These are phyloP conservation scores for Torulaspora pretoriensis DNA, from an alignment of 1,139 yeast genomes.

Conservation along the genomic window DNA sequence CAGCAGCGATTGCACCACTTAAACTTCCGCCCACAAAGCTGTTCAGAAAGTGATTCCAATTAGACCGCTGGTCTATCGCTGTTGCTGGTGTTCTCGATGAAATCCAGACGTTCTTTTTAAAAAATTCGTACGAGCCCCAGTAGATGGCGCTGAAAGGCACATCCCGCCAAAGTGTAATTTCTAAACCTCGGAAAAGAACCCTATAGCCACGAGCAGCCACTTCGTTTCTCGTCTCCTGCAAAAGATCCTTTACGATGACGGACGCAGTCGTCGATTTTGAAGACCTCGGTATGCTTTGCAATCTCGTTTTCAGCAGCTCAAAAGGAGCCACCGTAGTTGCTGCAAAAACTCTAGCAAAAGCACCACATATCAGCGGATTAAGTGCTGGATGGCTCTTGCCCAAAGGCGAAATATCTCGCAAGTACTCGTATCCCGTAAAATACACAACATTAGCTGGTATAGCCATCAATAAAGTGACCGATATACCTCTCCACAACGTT, in stretches of 20 bases:
- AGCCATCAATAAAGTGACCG: slow-evolving; percentile 81
- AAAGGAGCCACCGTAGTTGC: slow-evolving; percentile 85
- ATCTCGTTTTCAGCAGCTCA: slow-evolving; percentile 79
- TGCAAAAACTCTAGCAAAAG: slow-evolving; percentile 75
- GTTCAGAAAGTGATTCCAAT: slow-evolving; percentile 58
- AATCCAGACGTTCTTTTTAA: slow-evolving; percentile 29
- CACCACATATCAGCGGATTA: slow-evolving; percentile 84
- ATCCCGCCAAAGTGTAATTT: slow-evolving; percentile 90
- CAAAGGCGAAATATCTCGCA: slow-evolving; percentile 71
- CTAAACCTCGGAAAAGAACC: slow-evolving; percentile 77
- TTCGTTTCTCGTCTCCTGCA: slow-evolving; percentile 55
- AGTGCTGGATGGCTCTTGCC: slow-evolving; percentile 42
- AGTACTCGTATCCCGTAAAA: slow-evolving; percentile 86
- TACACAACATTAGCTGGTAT: slow-evolving; percentile 91
- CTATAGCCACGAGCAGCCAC: slow-evolving; percentile 54
- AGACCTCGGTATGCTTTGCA: slow-evolving; percentile 73
- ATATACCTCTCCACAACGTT: slow-evolving; percentile 86
- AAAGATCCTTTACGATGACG: slow-evolving; percentile 44
- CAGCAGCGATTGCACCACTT: slow-evolving; percentile 82
- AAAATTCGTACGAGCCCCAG: slow-evolving; percentile 80
- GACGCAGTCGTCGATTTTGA: slow-evolving; percentile 32
- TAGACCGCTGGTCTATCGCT: slow-evolving; percentile 31
- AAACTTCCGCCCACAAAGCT: slow-evolving; percentile 81
- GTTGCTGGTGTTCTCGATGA: neutral
- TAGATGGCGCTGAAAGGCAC: slow-evolving; percentile 95